A percentile compares a stretch with the other conserved stretches of the same genome.
Evolutionary conservation across 1,284 basidiomycete genomes (phyloP).

Genomic region (Hymenochaete sp.): DNA sequence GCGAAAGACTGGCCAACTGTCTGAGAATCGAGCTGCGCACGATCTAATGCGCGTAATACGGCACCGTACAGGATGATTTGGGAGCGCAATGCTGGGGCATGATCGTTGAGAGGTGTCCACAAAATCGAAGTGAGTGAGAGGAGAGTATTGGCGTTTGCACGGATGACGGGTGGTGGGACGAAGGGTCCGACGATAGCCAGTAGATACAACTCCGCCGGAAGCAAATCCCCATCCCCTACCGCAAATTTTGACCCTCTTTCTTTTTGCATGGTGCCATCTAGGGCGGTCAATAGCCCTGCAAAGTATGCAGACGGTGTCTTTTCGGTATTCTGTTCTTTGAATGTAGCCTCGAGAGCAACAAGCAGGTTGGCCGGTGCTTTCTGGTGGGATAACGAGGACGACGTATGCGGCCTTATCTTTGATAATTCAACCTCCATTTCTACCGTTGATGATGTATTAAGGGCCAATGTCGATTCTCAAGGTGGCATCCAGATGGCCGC

Average conservation of each 20-base stretch:
- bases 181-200: conserved; percentile 57
- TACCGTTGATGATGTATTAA: neutral
- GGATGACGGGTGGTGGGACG: conserved; percentile 68
- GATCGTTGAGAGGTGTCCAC: conserved; percentile 53
- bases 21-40: conserved; percentile 58
- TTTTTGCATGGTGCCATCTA: conserved; percentile 66
- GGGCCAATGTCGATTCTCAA: no score
- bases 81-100: conserved; percentile 68
- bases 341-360: conserved; percentile 81
- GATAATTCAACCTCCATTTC: conserved; percentile 57
- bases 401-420: conserved; percentile 85
- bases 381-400: conserved; percentile 79
- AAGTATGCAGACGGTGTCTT: conserved; percentile 80
- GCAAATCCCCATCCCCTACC: conserved; percentile 69
- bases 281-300: conserved; percentile 73
- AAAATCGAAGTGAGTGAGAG: conserved; percentile 70
- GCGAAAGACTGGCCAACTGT: conserved; percentile 72
- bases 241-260: conserved; percentile 37
- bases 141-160: conserved; percentile 54
- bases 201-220: conserved; percentile 87
- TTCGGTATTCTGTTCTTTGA: conserved; percentile 70
- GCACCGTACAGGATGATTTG: conserved; percentile 68
- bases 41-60: conserved; percentile 59
- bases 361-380: conserved; percentile 87
- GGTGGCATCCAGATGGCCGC: no score